Base-by-base conservation (phyloP, 2,329 filamentous ascomycete genomes). In the Sporothrix dimorphospora region DNA sequence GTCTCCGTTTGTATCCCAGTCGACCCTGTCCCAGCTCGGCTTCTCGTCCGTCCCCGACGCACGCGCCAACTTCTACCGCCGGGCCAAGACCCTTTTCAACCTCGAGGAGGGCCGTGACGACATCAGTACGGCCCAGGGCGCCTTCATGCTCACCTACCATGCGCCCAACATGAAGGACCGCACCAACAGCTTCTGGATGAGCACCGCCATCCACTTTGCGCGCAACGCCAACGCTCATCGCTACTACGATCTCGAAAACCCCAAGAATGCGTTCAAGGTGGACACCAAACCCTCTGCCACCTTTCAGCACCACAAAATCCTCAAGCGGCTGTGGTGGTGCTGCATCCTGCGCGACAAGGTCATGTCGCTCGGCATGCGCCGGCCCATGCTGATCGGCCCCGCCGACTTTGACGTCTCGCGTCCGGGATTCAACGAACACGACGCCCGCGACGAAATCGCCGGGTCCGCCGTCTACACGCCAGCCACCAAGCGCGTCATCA, bases 251-350 rank as follows among this genome's bases (percentile, higher is more conserved):
- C 19, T 49, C 11, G 27, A 4, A 85, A 38, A 27, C 38, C 59
- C 38, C 12, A 65, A 65, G n/a, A 42, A 24, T 2, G 14, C 40
- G 0, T 27, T 45, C 38, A 45, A 27, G 38, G 24, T 45, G 38
- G 42, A 14, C 38, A 24, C 38, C n/a, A 45, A 65, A 38, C 59
- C 59, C 19, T 88, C 71, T 91, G 91, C 78, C 91, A 93, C 78
- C 92, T 90, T 78, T 83, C 59, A 57, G 30, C 40, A 57, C 24
- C 55, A 45, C 42, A 65, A 27, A 11, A 34, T 97, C 66, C 97
- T 94, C 92, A 97, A 97, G 82, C 88, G 94, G 63, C 95, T 98
- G 76, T 98, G 95, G 95, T 98, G 95, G 95, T 97, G 93, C 34
- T 97, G 93, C 75, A 97, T 97, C 78, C 97, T 97, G 89, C 91